Conservation (phyloP, 306 rosid genomes). For the Acacia crassicarpa region DNA sequence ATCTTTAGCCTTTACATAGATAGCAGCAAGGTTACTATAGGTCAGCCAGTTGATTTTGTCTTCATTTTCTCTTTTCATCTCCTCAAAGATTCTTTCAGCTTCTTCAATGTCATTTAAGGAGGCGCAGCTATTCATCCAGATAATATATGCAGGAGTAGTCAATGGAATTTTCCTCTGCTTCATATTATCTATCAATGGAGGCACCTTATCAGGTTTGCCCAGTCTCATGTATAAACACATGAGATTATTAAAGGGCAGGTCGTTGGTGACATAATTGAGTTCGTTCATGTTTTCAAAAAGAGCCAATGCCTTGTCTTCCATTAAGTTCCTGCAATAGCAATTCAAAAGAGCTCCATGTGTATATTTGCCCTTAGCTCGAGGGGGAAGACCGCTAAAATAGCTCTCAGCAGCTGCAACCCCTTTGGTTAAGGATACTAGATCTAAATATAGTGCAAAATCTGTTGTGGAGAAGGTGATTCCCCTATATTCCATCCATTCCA, state of each 20-base stretch:
- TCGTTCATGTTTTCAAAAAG: constrained; percentile 56
- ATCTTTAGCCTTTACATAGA: constrained; percentile 63
- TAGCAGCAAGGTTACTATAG: constrained; percentile 68
- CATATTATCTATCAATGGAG: constrained; percentile 48
- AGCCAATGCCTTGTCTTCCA: constrained; percentile 64
- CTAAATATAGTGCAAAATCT: constrained; percentile 63
- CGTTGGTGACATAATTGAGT: constrained; percentile 34
- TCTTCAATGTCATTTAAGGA: constrained; percentile 47
- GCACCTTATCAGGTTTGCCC: constrained; percentile 61
- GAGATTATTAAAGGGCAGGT: constrained; percentile 56
- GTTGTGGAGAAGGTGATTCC: constrained; percentile 44
- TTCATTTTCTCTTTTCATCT: constrained; percentile 51
- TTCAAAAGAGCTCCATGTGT: constrained; percentile 74
- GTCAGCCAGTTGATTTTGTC: constrained; percentile 57
- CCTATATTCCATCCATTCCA: constrained; percentile 86
- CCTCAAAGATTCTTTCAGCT: constrained; percentile 54
- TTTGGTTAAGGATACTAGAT: constrained; percentile 63
- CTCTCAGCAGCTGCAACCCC: constrained; percentile 74
- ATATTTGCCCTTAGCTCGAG: constrained; percentile 48
- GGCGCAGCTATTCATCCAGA: constrained; percentile 80
- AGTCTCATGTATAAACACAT: constrained; percentile 68
- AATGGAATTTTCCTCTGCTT: constrained; percentile 56
- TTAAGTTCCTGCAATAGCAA: constrained; percentile 65
- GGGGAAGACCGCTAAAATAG: constrained; percentile 48
- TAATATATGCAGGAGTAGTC: constrained; percentile 40